Evolutionary conservation across 148 eudicot species (phyloP).

Genomic region (Suaeda aralocaspica): DNA sequence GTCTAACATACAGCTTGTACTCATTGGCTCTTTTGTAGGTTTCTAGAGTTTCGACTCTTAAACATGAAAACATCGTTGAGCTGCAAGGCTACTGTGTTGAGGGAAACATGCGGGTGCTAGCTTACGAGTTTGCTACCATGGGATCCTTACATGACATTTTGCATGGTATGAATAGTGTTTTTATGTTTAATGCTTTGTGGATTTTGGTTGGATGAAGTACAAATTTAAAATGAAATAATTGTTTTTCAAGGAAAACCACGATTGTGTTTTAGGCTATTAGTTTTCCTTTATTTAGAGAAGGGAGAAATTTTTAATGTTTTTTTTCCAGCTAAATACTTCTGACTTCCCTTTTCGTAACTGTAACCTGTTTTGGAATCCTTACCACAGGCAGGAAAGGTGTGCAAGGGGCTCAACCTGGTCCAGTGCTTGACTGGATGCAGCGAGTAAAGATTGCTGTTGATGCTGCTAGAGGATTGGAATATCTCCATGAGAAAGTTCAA

Average conservation of each 20-base stretch:
- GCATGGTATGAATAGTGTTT: constrained; percentile 35
- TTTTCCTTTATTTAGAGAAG: no score
- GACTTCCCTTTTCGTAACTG: background rate
- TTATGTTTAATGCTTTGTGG: background rate
- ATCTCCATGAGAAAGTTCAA: constrained; percentile 56
- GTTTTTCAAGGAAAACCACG: no score
- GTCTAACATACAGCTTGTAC: constrained; percentile 7
- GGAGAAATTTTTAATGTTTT: no score
- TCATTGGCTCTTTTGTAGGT: constrained; percentile 31
- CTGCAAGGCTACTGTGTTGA: constrained; percentile 63
- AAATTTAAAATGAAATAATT: no score
- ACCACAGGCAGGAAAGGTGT: constrained; percentile 59
- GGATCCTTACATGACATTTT: constrained; percentile 64
- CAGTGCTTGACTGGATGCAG: constrained; percentile 65
- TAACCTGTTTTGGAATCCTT: constrained; percentile 8
- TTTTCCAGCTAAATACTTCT: no score
- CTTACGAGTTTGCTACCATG: constrained; percentile 68
- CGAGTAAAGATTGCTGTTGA: constrained; percentile 62
- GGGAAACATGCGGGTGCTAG: constrained; percentile 52
- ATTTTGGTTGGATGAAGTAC: background rate
- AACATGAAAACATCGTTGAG: constrained; percentile 58
- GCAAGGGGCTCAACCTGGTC: constrained; percentile 75
- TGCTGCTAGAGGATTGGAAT: constrained; percentile 64
- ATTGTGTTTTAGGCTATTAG: no score
- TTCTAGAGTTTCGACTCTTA: constrained; percentile 49